These are phyloP conservation scores for Capsicum rhomboideum DNA, from an alignment of 257 asterid species.

Conservation along the genomic window DNA sequence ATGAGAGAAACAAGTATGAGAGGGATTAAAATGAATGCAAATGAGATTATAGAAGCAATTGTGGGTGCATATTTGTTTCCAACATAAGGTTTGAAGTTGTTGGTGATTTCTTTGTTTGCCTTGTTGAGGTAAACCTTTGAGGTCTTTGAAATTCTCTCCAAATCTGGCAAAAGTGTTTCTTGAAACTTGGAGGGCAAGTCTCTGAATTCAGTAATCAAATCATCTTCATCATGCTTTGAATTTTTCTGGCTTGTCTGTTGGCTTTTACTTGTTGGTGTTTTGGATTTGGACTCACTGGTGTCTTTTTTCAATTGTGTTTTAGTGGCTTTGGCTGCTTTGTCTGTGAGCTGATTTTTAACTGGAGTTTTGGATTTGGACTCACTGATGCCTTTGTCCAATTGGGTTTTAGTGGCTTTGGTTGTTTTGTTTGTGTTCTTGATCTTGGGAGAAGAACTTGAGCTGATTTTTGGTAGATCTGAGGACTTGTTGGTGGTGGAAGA, in stretches of 20 bases:
- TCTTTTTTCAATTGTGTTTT: neutral
- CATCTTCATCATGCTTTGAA: conserved; percentile 34
- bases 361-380: neutral
- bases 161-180: conserved; percentile 68
- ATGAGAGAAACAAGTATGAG: conserved; percentile 67
- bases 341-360: neutral
- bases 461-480: conserved; percentile 41
- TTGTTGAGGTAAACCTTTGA: conserved; percentile 46
- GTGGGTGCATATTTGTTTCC: conserved; percentile 82
- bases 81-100: conserved; percentile 67
- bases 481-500: conserved; percentile 31
- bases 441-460: conserved; percentile 19
- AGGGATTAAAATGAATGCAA: conserved; percentile 75
- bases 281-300: neutral
- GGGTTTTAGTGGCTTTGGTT: conserved; percentile 1
- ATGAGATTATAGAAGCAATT: conserved; percentile 51
- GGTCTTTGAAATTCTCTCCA: conserved; percentile 64
- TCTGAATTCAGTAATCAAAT: conserved; percentile 56
- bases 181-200: conserved; percentile 68
- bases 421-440: conserved; percentile 45
- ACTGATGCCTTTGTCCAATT: neutral
- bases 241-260: conserved; percentile 15
- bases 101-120: conserved; percentile 76
- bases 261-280: conserved; percentile 1
- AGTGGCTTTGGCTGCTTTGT: neutral